Base-by-base conservation (phyloP, 116 monocot genomes). In the Cymodocea nodosa region DNA sequence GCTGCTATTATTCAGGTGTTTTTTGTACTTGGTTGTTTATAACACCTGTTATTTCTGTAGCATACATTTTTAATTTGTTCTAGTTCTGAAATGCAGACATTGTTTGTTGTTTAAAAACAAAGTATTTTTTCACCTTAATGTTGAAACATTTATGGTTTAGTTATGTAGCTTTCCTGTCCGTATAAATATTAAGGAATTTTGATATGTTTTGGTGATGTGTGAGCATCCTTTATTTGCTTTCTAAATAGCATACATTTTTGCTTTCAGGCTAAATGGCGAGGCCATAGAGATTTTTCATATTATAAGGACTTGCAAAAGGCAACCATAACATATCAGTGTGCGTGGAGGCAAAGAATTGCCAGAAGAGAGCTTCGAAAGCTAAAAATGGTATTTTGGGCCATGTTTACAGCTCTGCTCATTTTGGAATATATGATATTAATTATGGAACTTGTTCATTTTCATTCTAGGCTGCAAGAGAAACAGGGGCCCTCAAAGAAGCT, bases 321-420 rank as follows among this genome's bases (percentile, higher is more conserved):
- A 64, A 61, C 86, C 30, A 70, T 95, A 19, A 87, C 75, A 23
- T 87, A 84, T 74, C 95, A 95, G 51, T 95, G 95, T 66, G 90
- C 90, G 52, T 95, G 95, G 95, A 87, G 95, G 74, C 90, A 90
- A 63, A 85, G 90, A 53, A 59, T 87, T 73, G 95, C 95, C n/a
- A 80, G 95, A 76, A 87, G 77, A 79, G 95, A 80, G 68, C 87
- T 95, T 57, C 82, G 79, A 75, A 75, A 90, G 49, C 95, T 95
- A 20, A 90, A 76, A 83, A 95, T 95, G 95, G 95, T 95, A 70
- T 6, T 37, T 50, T 20, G 14, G 23, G 5, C 4, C 63, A 16
- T 25, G 56, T 56, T 35, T 30, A 17, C 15, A 3, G 34, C 16
- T 22, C 8, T 67, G 15, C 12, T 67, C 53, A n/a, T 35, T 18